A percentile compares a stretch with the other conserved stretches of the same genome.
Conservation (phyloP, 208 protist genomes). For the Trypanosoma vivax region DNA sequence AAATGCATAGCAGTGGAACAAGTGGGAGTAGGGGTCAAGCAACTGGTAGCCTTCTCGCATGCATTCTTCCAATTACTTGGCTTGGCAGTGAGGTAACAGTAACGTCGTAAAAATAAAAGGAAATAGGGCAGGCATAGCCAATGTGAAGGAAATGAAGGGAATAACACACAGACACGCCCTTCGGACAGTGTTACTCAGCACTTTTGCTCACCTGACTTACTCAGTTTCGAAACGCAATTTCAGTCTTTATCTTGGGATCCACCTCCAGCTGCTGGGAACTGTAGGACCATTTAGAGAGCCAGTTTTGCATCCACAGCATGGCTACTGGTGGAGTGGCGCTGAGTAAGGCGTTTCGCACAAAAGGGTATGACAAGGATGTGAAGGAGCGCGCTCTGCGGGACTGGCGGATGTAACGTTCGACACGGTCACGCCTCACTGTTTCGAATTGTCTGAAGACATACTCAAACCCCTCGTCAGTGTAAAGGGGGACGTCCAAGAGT, state of each 20-base stretch:
- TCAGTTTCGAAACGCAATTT: constrained; percentile 50
- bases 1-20: no score
- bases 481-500: constrained; percentile 72
- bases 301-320: constrained; percentile 48
- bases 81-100: no score
- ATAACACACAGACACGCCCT: no score
- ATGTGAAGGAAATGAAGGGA: neutral
- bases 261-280: constrained; percentile 75
- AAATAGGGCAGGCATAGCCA: no score
- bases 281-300: constrained; percentile 82
- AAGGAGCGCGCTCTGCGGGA: constrained; percentile 66
- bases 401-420: constrained; percentile 86
- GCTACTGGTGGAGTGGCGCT: constrained; percentile 28
- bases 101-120: no score
- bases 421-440: constrained; percentile 66
- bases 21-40: no score
- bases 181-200: no score
- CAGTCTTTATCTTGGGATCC: constrained; percentile 81
- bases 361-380: constrained; percentile 33
- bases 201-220: neutral
- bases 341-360: constrained; percentile 49
- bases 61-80: no score
- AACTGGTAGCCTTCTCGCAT: no score
- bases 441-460: constrained; percentile 85
- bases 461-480: constrained; percentile 71